Base-by-base conservation (phyloP, 2,329 filamentous ascomycete genomes). In the Helicocarpus griseus region DNA sequence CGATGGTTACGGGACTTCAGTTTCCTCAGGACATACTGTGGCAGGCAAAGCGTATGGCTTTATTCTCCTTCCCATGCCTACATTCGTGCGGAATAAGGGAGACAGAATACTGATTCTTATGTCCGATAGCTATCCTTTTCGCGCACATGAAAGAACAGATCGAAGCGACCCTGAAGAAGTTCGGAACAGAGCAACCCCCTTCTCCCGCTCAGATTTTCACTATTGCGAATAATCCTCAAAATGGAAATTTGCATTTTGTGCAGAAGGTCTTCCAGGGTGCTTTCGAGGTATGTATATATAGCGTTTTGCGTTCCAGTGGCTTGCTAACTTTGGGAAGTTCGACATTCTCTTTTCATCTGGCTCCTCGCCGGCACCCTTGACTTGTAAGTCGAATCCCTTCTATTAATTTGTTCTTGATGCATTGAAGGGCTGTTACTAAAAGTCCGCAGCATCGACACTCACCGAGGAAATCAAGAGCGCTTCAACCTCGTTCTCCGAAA, bases 231-330 rank as follows among this genome's bases (percentile, higher is more conserved):
- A 69, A 72, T 29, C 61, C 69, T 11, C 65, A 65, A 19, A 66
- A 65, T 26, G 91, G 89, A 28, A 97, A 97, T 63, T 72, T 88
- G 13, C 91, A 98, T 57, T 72, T 95, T 38, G 77, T 97, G 14
- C 89, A 98, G 69, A 96, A 95, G 71, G 81, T 89, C 2, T 97
- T 95, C 60, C 80, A 90, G 60, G 91, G 93, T 1, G 69, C 83
- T 1, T 98, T 97, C 62, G 89, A 85, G 69, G 74, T 77, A 61
- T 55, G 64, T 52, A 29, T 21, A 13, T 19, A 21, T 19, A 29
- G 11, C 11, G 17, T n/a, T 21, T 2, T n/a, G 1, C 29, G 19
- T 38, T 5, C 21, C 21, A 31, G 44, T 51, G 8, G 28, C n/a
- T n/a, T n/a, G 31, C 47, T 54, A 26, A 52, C 26, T 43, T 11